Percentiles rank a stretch among this genome's conserved stretches.
phyloP scores from a whole-genome alignment of 2,329 filamentous ascomycete genomes.

The Aspergillus sp. region DNA sequence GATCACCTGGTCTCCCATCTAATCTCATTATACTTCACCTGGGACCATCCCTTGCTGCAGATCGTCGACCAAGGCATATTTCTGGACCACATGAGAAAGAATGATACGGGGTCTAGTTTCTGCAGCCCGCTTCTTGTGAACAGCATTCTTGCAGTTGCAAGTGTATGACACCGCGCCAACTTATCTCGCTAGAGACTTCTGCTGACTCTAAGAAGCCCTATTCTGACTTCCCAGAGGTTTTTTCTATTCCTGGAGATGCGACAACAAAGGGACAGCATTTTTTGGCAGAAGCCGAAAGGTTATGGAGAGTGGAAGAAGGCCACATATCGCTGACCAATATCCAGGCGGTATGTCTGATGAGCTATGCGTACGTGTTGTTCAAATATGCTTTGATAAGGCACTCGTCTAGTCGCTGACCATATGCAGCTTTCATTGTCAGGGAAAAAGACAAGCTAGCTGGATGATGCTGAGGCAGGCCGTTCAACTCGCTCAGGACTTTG shows the following conservation, averaged over 20 bases:
- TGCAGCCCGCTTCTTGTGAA: conserved; percentile 85
- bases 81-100: conserved; percentile 48
- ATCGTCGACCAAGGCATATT: conserved; percentile 77
- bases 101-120: conserved; percentile 58
- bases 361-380: conserved; percentile 25
- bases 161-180: conserved; percentile 24
- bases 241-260: conserved; percentile 24
- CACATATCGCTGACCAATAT: conserved; percentile 31
- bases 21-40: conserved; percentile 89
- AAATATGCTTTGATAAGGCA: background rate
- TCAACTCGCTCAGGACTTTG: conserved; percentile 30
- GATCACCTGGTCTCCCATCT: conserved; percentile 73
- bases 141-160: conserved; percentile 67
- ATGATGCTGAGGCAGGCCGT: conserved; percentile 30
- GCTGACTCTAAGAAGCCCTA: conserved; percentile 27
- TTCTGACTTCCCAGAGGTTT: conserved; percentile 33
- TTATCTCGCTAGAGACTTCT: background rate
- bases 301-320: conserved; percentile 37
- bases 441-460: conserved; percentile 26
- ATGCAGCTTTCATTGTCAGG: conserved; percentile 26
- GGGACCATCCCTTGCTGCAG: conserved; percentile 85
- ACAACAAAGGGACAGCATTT: conserved; percentile 33
- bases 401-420: conserved; percentile 13
- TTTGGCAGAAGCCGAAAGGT: conserved; percentile 32
- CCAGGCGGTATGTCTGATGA: conserved; percentile 36